Percentiles rank a stretch among this genome's conserved stretches.
Evolutionary conservation across 164 flowering plant genomes (phyloP).

Genomic region (Dillenia suffruticosa): DNA sequence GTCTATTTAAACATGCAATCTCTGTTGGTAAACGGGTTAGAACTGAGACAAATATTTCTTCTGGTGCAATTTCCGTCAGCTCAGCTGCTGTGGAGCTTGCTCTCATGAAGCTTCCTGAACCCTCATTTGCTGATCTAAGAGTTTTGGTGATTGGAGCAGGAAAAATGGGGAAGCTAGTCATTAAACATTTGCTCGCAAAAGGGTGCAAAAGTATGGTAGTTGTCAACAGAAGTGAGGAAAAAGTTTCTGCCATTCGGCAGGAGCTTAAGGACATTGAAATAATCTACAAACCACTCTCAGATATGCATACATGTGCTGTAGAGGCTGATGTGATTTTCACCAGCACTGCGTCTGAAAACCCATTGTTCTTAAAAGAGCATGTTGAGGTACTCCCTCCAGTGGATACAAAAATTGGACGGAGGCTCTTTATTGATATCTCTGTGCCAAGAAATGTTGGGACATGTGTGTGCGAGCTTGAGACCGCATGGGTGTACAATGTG

Average conservation of each 20-base stretch:
- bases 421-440: conserved; percentile 88
- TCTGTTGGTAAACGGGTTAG: conserved; percentile 91
- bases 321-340: conserved; percentile 94
- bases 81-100: conserved; percentile 98
- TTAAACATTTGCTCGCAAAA: conserved; percentile 92
- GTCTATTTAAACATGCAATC: conserved; percentile 90
- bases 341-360: conserved; percentile 89
- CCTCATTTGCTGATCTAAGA: conserved; percentile 55
- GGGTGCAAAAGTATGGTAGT: conserved; percentile 91
- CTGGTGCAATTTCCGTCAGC: conserved; percentile 97
- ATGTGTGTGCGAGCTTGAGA: conserved; percentile 57
- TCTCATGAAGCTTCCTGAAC: conserved; percentile 78
- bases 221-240: conserved; percentile 81
- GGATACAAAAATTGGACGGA: conserved; percentile 41
- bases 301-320: conserved; percentile 70
- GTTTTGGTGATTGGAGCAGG: conserved; percentile 95
- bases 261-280: conserved; percentile 75
- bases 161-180: conserved; percentile 98
- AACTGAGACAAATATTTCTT: conserved; percentile 82
- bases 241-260: conserved; percentile 72
- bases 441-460: conserved; percentile 94
- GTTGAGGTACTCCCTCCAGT: conserved; percentile 64
- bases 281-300: conserved; percentile 72
- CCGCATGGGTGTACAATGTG: conserved; percentile 75
- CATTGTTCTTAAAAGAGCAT: conserved; percentile 64